Conservation (phyloP, 345 rosid species). For the Cardamine resedifolia region DNA sequence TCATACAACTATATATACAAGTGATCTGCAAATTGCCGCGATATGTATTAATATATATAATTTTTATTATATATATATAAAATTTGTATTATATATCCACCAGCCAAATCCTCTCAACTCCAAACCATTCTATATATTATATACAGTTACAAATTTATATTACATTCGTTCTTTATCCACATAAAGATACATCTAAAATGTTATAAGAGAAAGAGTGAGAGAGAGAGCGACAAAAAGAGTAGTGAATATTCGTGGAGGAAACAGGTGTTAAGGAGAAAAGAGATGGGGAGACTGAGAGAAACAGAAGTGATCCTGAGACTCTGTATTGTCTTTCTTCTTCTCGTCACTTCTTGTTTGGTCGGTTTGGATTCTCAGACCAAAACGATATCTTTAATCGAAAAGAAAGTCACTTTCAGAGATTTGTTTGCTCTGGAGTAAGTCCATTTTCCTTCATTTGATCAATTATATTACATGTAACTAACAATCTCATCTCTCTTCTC, state of each 20-base stretch:
- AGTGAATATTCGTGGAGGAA: background rate
- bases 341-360: conserved; percentile 41
- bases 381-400: conserved; percentile 38
- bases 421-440: conserved; percentile 50
- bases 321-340: conserved; percentile 38
- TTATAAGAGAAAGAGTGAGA: background rate
- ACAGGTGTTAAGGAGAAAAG: background rate
- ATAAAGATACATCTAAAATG: background rate
- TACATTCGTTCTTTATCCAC: background rate
- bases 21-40: conserved; percentile 26
- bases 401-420: conserved; percentile 49
- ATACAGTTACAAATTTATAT: background rate
- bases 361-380: conserved; percentile 55
- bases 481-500: background rate
- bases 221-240: background rate
- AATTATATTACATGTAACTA: background rate
- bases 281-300: conserved; percentile 34
- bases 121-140: conserved; percentile 16
- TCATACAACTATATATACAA: conserved; percentile 12
- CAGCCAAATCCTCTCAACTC: conserved; percentile 9
- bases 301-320: conserved; percentile 48
- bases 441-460: background rate
- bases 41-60: background rate
- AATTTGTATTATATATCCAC: background rate
- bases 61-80: background rate